These are phyloP conservation scores for Aspergillus alliaceus DNA, from an alignment of 2,329 filamentous ascomycete species.

Conservation along the genomic window DNA sequence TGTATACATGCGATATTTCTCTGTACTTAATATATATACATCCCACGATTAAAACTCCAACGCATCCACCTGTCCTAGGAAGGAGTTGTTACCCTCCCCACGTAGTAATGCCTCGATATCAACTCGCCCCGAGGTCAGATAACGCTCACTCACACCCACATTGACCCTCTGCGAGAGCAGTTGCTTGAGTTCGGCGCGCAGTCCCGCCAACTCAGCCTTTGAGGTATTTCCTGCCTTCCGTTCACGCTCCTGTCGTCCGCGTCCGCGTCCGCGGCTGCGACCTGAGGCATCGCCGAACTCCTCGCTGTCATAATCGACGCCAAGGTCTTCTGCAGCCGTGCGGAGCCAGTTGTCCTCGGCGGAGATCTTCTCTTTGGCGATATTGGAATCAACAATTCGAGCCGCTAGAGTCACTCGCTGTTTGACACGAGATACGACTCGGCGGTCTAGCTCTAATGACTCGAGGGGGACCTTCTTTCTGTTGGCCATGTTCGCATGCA, in stretches of 20 bases:
- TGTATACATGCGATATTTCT: not conserved
- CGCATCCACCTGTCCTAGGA: conserved; percentile 58
- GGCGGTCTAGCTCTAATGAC: conserved; percentile 79
- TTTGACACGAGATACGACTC: conserved; percentile 73
- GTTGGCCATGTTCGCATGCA: conserved; percentile 65
- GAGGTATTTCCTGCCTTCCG: conserved; percentile 65
- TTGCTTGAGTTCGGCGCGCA: conserved; percentile 71
- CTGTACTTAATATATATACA: conserved; percentile 7
- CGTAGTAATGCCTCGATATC: conserved; percentile 73
- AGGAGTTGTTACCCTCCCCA: conserved; percentile 62
- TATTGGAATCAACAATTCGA: conserved; percentile 74
- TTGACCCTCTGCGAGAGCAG: conserved; percentile 76
- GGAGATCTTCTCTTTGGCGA: conserved; percentile 84
- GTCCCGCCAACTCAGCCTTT: conserved; percentile 70
- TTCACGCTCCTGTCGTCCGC: conserved; percentile 74
- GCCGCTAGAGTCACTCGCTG: conserved; percentile 80
- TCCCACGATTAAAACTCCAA: conserved; percentile 36
- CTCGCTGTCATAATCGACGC: conserved; percentile 89
- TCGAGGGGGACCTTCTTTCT: conserved; percentile 64
- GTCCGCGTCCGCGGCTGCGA: conserved; percentile 60
- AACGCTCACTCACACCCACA: conserved; percentile 81
- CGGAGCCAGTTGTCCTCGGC: conserved; percentile 84
- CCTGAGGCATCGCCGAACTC: conserved; percentile 68
- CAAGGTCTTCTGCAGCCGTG: conserved; percentile 84
- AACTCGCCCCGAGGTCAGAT: conserved; percentile 74